Conservation (phyloP, 1,284 basidiomycete genomes). For the Phaffia rhodozyma region DNA sequence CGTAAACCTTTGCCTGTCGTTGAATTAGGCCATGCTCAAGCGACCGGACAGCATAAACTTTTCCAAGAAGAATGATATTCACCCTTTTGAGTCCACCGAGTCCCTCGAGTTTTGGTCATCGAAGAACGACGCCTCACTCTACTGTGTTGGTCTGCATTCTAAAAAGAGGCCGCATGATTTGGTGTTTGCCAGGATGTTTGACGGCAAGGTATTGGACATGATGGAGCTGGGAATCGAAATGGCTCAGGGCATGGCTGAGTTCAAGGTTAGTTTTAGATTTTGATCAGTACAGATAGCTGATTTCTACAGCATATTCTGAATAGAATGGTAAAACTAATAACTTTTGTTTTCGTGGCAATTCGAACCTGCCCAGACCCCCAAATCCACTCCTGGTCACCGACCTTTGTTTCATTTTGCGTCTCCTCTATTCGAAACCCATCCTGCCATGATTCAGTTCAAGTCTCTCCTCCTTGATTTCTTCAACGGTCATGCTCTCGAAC, state of each 20-base stretch:
- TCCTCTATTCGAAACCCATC: slow-evolving; percentile 81
- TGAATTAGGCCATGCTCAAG: slow-evolving; percentile 70
- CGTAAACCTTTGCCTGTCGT: neutral
- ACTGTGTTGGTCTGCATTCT: slow-evolving; percentile 78
- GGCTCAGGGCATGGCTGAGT: slow-evolving; percentile 63
- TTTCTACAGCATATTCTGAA: neutral
- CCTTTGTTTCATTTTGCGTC: slow-evolving; percentile 94
- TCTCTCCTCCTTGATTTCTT: slow-evolving; percentile 77
- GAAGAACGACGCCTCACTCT: slow-evolving; percentile 92
- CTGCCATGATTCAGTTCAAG: slow-evolving; percentile 82
- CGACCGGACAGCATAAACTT: slow-evolving; percentile 81
- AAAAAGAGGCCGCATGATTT: slow-evolving; percentile 91
- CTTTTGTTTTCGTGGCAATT: neutral
- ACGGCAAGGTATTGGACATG: slow-evolving; percentile 83
- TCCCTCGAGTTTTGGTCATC: slow-evolving; percentile 83
- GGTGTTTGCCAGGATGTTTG: slow-evolving; percentile 77
- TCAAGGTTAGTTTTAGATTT: slow-evolving; percentile 51
- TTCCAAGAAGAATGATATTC: slow-evolving; percentile 84
- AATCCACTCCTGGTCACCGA: slow-evolving; percentile 80
- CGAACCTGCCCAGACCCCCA: slow-evolving; percentile 49
- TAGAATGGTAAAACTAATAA: neutral
- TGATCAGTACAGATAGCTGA: neutral
- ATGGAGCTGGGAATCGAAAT: slow-evolving; percentile 79
- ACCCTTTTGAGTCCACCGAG: slow-evolving; percentile 67
- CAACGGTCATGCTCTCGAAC: slow-evolving; percentile 73